Evolutionary conservation across 2,329 filamentous ascomycete genomes (phyloP).

Genomic region (Grosmannia clavigera): DNA sequence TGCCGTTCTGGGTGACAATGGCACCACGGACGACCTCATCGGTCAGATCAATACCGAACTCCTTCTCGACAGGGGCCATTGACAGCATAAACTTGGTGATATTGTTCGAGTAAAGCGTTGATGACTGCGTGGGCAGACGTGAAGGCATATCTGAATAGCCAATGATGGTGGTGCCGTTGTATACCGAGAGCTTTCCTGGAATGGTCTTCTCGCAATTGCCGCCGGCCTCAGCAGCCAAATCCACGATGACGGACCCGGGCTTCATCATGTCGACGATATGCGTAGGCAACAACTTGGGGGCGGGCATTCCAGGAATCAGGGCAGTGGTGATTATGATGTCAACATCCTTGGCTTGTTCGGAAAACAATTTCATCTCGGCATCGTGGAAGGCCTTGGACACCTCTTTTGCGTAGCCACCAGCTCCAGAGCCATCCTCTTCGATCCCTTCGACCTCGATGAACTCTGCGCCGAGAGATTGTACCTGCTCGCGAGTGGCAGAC

Average conservation of each 20-base stretch:
- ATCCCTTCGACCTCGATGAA: slow-evolving; percentile 72
- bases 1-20: slow-evolving; percentile 68
- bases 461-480: slow-evolving; percentile 80
- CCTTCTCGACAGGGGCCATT: slow-evolving; percentile 63
- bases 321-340: slow-evolving; percentile 90
- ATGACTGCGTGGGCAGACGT: slow-evolving; percentile 75
- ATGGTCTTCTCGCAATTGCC: slow-evolving; percentile 79
- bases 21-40: slow-evolving; percentile 80
- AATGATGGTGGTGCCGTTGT: slow-evolving; percentile 74
- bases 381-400: slow-evolving; percentile 93
- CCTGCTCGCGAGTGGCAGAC: slow-evolving; percentile 75
- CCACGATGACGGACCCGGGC: slow-evolving; percentile 77
- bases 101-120: slow-evolving; percentile 86
- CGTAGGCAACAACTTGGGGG: slow-evolving; percentile 74
- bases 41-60: slow-evolving; percentile 66
- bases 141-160: slow-evolving; percentile 85
- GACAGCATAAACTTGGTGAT: slow-evolving; percentile 81
- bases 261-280: slow-evolving; percentile 75
- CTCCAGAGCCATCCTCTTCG: slow-evolving; percentile 71
- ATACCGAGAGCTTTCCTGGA: slow-evolving; percentile 54
- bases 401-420: slow-evolving; percentile 81
- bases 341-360: slow-evolving; percentile 74
- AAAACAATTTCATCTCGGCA: slow-evolving; percentile 85
- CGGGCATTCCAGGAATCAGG: slow-evolving; percentile 73
- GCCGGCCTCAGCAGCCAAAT: slow-evolving; percentile 76